A percentile compares a stretch with the other conserved stretches of the same genome.
phyloP scores from a whole-genome alignment of 805 yeast species.

The Tetrapisispora taiwanensis region DNA sequence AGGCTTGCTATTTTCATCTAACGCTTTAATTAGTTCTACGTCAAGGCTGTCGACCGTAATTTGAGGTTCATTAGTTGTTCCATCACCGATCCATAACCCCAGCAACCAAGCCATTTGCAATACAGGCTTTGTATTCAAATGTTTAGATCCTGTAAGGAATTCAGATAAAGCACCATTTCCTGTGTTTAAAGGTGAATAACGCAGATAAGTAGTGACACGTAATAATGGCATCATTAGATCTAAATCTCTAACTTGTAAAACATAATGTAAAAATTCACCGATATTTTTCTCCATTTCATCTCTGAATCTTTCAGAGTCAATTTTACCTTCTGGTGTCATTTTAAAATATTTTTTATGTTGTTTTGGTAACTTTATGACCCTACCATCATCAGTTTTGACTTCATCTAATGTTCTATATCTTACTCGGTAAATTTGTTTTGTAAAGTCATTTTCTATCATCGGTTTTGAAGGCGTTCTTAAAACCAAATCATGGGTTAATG shows the following conservation, averaged over 20 bases:
- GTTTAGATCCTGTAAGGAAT: conserved; percentile 21
- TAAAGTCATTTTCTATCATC: conserved; percentile 15
- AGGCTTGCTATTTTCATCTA: conserved; percentile 16
- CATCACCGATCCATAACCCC: conserved; percentile 36
- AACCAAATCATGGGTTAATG: conserved; percentile 14
- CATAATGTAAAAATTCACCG: conserved; percentile 30
- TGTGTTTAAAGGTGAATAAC: conserved; percentile 29
- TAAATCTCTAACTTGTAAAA: conserved; percentile 33
- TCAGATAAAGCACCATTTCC: conserved; percentile 29
- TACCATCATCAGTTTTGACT: conserved; percentile 13
- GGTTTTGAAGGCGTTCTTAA: conserved; percentile 15
- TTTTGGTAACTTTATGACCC: conserved; percentile 17
- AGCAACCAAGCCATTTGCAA: conserved; percentile 30
- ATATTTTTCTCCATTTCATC: conserved; percentile 20
- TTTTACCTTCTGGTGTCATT: conserved; percentile 15
- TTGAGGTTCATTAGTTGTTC: conserved; percentile 21
- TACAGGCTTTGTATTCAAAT: conserved; percentile 18
- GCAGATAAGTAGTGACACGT: conserved; percentile 27
- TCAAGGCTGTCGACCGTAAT: conserved; percentile 28
- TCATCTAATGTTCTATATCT: conserved; percentile 16
- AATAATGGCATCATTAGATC: conserved; percentile 22
- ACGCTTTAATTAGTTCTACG: conserved; percentile 16
- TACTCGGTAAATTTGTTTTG: conserved; percentile 11
- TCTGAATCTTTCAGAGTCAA: conserved; percentile 20
- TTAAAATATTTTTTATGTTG: conserved; percentile 18